Base-by-base conservation (phyloP, 2,329 filamentous ascomycete genomes). In the Cladophialophora immunda region DNA sequence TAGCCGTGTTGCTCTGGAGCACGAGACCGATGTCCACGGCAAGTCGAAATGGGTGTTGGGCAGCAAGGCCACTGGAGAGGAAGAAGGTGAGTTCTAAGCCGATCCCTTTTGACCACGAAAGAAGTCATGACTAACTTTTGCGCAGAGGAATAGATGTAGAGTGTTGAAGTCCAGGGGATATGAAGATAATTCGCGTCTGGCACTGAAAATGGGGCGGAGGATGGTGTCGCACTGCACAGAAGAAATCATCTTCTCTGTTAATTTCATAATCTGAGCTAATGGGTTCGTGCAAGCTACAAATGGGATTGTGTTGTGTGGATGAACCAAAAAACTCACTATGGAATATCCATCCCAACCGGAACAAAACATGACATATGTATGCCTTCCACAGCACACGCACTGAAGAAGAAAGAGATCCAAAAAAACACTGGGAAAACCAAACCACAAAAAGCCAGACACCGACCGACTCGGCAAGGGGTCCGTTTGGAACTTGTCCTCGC, bases 1-100 rank as follows among this genome's bases (percentile, higher is more conserved):
- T 58, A 82, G 81, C 78, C 83, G 84, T 77, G 79, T 85, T 58
- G 82, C 83, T 62, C 74, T 84, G 59, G 82, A 84, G 76, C 81
- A 83, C 74, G 82, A 84, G 78, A 76, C 73, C 36, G 81, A 84
- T 73, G 74, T 78, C 38, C 77, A 80, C 71, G 81, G 82, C 73
- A 80, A 80, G 71, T 76, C 78, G 68, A 79, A 79, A 67, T 83
- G 78, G 78, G 77, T 77, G 60, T 72, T 83, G 64, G 79, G 78
- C 64, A 75, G 77, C 66, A 80, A 78, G 66, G 73, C 77, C 64
- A 80, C 79, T 69, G 78, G 78, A 30, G 77, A 80, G 58, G 81
- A 82, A 71, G 80, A 82, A 17, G 76, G 76, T 67, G 80, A 82
- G 73, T 82, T 36, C 19, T 36, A 36, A 19, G 8, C 8, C 56